These are phyloP conservation scores for Solanum sejunctum DNA, from an alignment of 257 asterid genomes.

Conservation along the genomic window DNA sequence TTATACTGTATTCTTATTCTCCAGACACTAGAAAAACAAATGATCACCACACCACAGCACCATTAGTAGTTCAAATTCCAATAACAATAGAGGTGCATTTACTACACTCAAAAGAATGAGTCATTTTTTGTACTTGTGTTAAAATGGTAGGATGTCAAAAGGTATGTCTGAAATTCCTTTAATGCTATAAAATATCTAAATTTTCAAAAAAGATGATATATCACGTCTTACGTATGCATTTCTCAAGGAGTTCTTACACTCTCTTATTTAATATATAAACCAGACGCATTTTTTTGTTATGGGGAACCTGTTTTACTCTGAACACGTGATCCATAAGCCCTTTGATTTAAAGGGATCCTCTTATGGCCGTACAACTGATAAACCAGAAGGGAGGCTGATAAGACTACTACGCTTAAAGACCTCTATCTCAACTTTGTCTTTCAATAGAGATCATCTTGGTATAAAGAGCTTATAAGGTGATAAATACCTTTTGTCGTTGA, in stretches of 20 bases:
- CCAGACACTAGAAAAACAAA: too few species aligned
- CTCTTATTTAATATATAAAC: neutral
- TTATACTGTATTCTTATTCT: too few species aligned
- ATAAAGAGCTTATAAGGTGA: conserved; percentile 69
- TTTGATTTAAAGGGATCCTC: conserved; percentile 81
- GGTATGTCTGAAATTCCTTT: conserved; percentile 2
- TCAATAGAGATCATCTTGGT: conserved; percentile 46
- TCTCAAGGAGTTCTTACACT: neutral
- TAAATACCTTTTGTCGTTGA: neutral
- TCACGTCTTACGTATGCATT: neutral
- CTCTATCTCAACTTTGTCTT: conserved; percentile 62
- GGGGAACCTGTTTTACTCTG: conserved; percentile 81
- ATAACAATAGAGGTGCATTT: too few species aligned
- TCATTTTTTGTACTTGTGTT: conserved; percentile 4
- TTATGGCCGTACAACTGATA: conserved; percentile 62
- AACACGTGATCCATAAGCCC: conserved; percentile 60
- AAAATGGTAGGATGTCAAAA: conserved; percentile 13
- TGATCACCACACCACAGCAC: too few species aligned
- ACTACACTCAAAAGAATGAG: too few species aligned
- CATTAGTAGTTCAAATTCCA: too few species aligned
- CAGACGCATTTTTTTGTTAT: conserved; percentile 48
- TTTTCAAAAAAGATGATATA: neutral
- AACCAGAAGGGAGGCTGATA: conserved; percentile 59
- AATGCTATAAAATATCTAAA: neutral
- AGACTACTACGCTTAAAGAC: conserved; percentile 75